Percentiles rank a stretch among this genome's conserved stretches.
Conservation (phyloP, 2,329 filamentous ascomycete genomes). For the Aspergillus tanneri region DNA sequence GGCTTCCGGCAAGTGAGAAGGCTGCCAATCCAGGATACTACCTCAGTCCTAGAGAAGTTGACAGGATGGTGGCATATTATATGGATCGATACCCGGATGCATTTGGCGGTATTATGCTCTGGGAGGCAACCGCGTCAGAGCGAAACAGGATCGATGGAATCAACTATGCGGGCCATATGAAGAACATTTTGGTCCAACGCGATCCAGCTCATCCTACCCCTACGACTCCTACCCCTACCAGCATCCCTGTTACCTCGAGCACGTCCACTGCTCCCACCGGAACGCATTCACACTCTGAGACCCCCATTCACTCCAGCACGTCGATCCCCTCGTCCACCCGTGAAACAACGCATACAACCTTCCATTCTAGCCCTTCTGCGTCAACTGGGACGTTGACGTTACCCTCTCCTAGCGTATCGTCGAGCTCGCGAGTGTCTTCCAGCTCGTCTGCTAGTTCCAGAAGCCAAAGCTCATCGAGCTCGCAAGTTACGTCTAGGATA, state of each 20-base stretch:
- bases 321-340: constrained; percentile 7
- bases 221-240: constrained; percentile 14
- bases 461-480: not conserved
- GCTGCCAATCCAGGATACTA: constrained; percentile 44
- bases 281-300: too few species aligned
- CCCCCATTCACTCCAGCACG: constrained; percentile 4
- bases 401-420: not conserved
- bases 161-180: constrained; percentile 50
- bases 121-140: constrained; percentile 54
- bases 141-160: constrained; percentile 47
- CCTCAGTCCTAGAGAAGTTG: constrained; percentile 48
- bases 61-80: constrained; percentile 46
- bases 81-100: constrained; percentile 39
- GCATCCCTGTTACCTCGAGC: constrained; percentile 14
- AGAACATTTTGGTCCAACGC: constrained; percentile 40
- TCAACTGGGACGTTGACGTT: too few species aligned
- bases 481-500: not conserved
- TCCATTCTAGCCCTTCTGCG: constrained; percentile 3
- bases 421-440: not conserved
- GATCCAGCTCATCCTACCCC: constrained; percentile 26
- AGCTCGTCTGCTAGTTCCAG: constrained; percentile 1
- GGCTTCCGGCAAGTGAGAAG: constrained; percentile 43
- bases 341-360: not conserved
- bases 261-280: constrained; percentile 2
- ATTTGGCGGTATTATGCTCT: constrained; percentile 62